Evolutionary conservation across 1,139 yeast species (phyloP), one percentile per base, ranked within the genome.

Genomic region (Candida labiduridarum): DNA sequence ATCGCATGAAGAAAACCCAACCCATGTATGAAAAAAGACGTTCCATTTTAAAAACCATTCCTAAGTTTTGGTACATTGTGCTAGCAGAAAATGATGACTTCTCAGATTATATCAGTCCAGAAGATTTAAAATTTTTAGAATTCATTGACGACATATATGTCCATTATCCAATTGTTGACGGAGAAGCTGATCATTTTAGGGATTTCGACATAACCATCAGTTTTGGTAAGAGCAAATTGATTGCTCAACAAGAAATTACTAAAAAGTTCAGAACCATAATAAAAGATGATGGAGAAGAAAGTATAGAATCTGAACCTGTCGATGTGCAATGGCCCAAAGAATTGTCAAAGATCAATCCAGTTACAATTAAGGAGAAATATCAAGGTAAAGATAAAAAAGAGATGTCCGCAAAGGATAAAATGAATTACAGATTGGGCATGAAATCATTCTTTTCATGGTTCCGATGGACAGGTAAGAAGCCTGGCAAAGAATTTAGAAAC

Each of bases 1-100:
- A 62, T 57, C 73, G 88, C 50, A 67, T 85, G 46, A 69, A 70
- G 49, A 69, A 74, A 41, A 77, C 87, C 10, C 79, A 77, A 52
- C 71, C 76, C 22, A 72, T 85, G 14, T 86, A 79, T 61, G 63
- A 59, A 9, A 66, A 74, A 49, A 69, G 95, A 59, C 72, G 85
- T 44, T 62, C 59, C 9, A 69, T 78, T 25, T 69, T 83, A 22
- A 51, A 59, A 9, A 62, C 71, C 4, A 80, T 87, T 44, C 88
- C 89, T 1, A 82, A 81, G 55, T 86, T 87, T 63, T 87, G 95
- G 95, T 85, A 84, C 64, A 79, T 86, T 51, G 89, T 86, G 0
- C 67, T 87, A 18, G 87, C 90, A 0, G 89, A 86, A 61, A 87
- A 86, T 62, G 86, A 85, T 41, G 91, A 87, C 58, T 86, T 87